Base-by-base conservation (phyloP, 148 eudicot genomes). In the Polygonum aviculare region DNA sequence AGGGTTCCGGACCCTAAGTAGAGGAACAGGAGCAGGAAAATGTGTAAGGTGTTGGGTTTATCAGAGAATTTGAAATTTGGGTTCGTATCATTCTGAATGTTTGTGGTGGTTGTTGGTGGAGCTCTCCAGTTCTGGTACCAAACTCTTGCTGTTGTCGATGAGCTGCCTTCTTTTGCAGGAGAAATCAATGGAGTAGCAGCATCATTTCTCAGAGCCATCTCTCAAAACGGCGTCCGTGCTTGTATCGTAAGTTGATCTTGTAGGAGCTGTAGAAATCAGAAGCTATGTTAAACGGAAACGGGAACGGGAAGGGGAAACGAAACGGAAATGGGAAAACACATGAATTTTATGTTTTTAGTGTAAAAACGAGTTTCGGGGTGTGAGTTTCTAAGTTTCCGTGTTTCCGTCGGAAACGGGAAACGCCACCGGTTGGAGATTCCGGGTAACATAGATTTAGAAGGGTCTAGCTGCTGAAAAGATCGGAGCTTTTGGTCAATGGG, bases 1-100 rank as follows among this genome's bases (percentile, higher is more conserved):
- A 85, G 7, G 2, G 90, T 84, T 48, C 93, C 97, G 10, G 76
- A 72, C 15, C 85, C 77, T 0, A 90, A 72, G 72, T 92, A 92
- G 12, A 85, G 8, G 31, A 72, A 65, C 67, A 90, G 63, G 16
- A 79, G 79, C 3, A 83, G 15, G 59, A 81, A 50, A 5, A 84
- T 83, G 8, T 55, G 78, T 59, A 79, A 78, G 40, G 82, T 69
- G 48, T 70, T 77, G 26, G 87, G 80, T 31, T 81, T 81, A 12
- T 76, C 54, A 7, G 65, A 45, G 44, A 73, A 77, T 55, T 45
- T 80, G 18, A 74, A 54, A 16, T 74, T 69, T 7, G 86, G 80
- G 6, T 63, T 40, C 22, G 80, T 79, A 48, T 67, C 77, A 14
- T 70, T 69, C 54, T 33, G 59, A 45, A 74, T 50, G 67, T 31